phyloP scores from a whole-genome alignment of 306 rosid species.

The Dalbergia oliveri region DNA sequence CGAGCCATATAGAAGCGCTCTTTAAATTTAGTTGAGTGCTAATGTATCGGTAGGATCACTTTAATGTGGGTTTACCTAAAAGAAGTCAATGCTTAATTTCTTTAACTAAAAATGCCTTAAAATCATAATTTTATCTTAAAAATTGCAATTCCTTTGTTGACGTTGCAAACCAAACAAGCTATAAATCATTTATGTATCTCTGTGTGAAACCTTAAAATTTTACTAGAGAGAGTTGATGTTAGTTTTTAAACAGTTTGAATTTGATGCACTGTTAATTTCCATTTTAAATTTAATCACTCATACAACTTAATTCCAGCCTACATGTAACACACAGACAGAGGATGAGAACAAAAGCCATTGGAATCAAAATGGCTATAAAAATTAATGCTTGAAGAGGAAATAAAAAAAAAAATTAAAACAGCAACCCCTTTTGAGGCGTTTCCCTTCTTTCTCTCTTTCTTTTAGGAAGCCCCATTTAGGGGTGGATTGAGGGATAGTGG shows the following conservation, averaged over 20 bases:
- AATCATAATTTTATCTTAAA: too few relatives aligned
- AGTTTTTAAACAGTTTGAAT: too few relatives aligned
- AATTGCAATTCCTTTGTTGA: too few relatives aligned
- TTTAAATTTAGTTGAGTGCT: too few relatives aligned
- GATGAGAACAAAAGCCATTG: not conserved
- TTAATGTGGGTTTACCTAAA: too few relatives aligned
- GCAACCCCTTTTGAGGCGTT: constrained; percentile 28
- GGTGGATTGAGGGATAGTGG: constrained; percentile 34
- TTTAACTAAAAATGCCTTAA: too few relatives aligned
- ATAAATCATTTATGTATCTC: not conserved
- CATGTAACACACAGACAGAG: not conserved
- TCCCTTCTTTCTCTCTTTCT: constrained; percentile 11
- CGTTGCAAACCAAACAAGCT: too few relatives aligned
- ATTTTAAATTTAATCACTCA: not conserved
- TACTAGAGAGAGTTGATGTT: not conserved
- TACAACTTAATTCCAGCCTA: constrained; percentile 1
- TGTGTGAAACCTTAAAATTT: too few relatives aligned
- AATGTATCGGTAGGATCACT: too few relatives aligned
- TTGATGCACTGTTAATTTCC: not conserved
- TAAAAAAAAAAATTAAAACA: constrained; percentile 8
- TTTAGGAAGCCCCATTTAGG: not conserved
- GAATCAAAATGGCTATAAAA: constrained; percentile 31
- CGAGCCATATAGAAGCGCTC: too few relatives aligned
- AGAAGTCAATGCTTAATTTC: too few relatives aligned
- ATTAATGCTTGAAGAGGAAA: constrained; percentile 20